phyloP scores from a whole-genome alignment of 495 filamentous ascomycete genomes.

The Aspergillus egyptiacus region DNA sequence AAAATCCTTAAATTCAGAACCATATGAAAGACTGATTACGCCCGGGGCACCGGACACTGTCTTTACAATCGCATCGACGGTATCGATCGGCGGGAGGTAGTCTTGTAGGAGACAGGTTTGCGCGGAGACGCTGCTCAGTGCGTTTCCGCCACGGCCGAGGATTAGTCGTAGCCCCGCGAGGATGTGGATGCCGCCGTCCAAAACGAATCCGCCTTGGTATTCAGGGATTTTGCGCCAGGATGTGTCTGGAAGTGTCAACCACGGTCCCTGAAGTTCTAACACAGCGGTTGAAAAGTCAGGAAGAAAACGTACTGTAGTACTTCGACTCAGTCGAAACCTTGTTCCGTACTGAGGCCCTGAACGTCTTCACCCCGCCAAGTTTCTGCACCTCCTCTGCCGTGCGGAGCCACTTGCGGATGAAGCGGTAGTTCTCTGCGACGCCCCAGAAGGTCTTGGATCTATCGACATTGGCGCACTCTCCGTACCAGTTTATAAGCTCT shows the following conservation, averaged over 20 bases:
- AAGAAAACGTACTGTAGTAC: conserved; percentile 49
- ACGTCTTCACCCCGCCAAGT: conserved; percentile 59
- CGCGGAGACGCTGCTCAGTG: conserved; percentile 46
- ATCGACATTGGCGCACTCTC: conserved; percentile 44
- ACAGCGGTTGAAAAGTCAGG: neutral
- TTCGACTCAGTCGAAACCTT: conserved; percentile 52
- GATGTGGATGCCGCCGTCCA: conserved; percentile 74
- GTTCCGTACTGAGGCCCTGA: conserved; percentile 50
- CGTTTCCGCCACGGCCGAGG: conserved; percentile 42
- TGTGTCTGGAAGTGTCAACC: conserved; percentile 42
- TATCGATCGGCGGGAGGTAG: conserved; percentile 71
- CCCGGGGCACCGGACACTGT: conserved; percentile 59
- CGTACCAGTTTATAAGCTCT: conserved; percentile 58
- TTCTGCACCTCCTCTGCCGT: conserved; percentile 51
- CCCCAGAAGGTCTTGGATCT: conserved; percentile 47
- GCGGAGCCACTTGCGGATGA: conserved; percentile 50
- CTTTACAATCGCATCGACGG: conserved; percentile 57
- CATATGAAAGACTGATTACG: conserved; percentile 56
- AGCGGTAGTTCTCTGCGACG: conserved; percentile 76
- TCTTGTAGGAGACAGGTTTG: conserved; percentile 52
- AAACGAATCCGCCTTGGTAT: conserved; percentile 71
- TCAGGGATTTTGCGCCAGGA: conserved; percentile 66
- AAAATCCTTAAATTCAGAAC: conserved; percentile 55
- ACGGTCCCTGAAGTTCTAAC: neutral
- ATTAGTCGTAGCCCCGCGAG: conserved; percentile 58